Evolutionary conservation across 192 early-diverging fungal genomes (phyloP).

Genomic region (Dimargaris verticillata): DNA sequence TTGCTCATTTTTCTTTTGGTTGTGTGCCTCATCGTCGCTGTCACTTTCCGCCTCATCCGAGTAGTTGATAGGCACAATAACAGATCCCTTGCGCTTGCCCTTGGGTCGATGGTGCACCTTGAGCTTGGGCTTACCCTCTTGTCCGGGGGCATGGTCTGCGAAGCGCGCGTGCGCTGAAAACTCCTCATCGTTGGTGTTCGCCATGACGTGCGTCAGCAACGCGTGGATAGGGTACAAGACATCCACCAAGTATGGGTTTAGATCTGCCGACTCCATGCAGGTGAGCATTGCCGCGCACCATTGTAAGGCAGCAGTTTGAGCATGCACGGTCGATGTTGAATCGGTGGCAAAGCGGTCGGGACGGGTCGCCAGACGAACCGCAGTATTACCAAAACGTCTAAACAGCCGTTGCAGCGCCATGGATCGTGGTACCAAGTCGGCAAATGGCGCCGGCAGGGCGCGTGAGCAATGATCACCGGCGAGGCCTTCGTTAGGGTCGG

Average conservation of each 20-base stretch:
- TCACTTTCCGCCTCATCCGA: no score
- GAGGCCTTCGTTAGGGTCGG: not conserved
- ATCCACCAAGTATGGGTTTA: not conserved
- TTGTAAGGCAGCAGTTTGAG: not conserved
- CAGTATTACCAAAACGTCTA: not conserved
- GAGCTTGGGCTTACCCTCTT: no score
- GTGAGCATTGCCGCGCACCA: slow-evolving; percentile 1
- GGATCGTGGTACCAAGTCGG: not conserved
- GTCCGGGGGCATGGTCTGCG: no score
- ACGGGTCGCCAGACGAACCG: not conserved
- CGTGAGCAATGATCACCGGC: not conserved
- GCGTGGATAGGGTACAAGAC: not conserved
- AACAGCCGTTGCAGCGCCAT: not conserved
- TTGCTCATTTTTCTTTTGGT: no score
- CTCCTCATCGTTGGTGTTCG: no score
- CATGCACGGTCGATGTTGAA: not conserved
- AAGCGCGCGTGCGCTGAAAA: no score
- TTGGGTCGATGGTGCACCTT: no score
- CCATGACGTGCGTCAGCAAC: no score
- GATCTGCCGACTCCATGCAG: not conserved
- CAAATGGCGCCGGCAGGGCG: not conserved
- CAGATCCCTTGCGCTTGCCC: no score
- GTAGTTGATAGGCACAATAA: no score
- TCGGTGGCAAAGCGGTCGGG: not conserved
- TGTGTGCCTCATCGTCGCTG: no score